Evolutionary conservation across 768 basidiomycete genomes (phyloP).

Genomic region (Fistulinella prunicolor): DNA sequence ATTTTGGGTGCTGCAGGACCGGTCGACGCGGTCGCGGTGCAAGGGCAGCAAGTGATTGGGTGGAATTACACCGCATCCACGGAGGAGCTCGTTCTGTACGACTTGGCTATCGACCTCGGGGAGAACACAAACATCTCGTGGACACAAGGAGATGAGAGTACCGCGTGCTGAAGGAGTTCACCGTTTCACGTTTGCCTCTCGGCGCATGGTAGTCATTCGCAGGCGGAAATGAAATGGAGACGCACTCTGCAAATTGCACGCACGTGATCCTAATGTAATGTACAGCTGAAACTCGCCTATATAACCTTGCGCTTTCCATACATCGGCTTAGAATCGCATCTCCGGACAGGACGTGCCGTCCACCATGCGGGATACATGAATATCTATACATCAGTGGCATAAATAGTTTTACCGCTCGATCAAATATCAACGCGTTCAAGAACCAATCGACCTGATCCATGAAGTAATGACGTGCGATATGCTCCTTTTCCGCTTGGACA

Average conservation of each 20-base stretch:
- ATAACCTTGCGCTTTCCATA: no score
- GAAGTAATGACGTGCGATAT: slow-evolving; percentile 15
- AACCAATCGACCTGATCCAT: slow-evolving; percentile 22
- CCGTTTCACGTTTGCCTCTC: not conserved
- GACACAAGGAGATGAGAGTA: slow-evolving; percentile 10
- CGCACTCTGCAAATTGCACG: not conserved
- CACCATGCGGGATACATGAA: no score
- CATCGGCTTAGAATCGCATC: no score
- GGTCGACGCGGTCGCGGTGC: slow-evolving; percentile 34
- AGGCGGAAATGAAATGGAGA: slow-evolving; percentile 2
- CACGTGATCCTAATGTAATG: not conserved
- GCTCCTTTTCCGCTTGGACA: slow-evolving; percentile 16
- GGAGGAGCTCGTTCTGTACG: slow-evolving; percentile 40
- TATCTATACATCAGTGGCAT: no score
- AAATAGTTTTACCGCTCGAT: not conserved
- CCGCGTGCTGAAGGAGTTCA: no score
- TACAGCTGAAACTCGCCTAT: no score
- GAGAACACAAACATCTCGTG: slow-evolving; percentile 32
- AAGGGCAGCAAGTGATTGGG: slow-evolving; percentile 31
- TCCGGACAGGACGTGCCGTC: no score
- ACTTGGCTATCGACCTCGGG: slow-evolving; percentile 44
- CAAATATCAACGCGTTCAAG: not conserved
- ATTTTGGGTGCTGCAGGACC: slow-evolving; percentile 53
- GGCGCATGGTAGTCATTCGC: not conserved
- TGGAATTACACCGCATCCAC: slow-evolving; percentile 41